Percentiles rank a stretch among this genome's conserved stretches.
These are phyloP conservation scores for Cryphonectria parasitica DNA, from an alignment of 2,329 filamentous ascomycete genomes.

Conservation along the genomic window DNA sequence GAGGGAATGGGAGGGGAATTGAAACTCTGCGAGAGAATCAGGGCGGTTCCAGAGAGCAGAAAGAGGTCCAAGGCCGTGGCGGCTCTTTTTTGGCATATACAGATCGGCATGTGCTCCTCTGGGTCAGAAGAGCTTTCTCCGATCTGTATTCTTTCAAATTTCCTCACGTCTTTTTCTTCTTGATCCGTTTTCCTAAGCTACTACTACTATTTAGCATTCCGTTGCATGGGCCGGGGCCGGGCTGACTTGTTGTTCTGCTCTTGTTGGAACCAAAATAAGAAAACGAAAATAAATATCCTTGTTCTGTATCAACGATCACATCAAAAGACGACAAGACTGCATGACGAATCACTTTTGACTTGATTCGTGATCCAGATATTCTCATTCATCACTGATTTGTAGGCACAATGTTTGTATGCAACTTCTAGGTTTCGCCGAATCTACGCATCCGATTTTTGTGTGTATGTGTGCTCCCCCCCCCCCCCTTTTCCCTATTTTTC, in stretches of 20 bases:
- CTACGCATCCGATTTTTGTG: neutral
- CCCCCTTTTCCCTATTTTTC: neutral
- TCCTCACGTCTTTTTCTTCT: neutral
- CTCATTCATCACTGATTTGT: conserved; percentile 5
- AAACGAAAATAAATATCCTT: neutral
- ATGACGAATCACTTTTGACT: neutral
- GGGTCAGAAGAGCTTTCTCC: neutral
- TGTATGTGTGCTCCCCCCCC: neutral
- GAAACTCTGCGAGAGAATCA: neutral
- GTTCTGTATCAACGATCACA: neutral
- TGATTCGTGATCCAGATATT: neutral
- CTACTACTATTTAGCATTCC: neutral
- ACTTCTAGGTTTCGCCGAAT: neutral
- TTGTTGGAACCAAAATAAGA: neutral
- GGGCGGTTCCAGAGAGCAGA: neutral
- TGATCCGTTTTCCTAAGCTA: neutral
- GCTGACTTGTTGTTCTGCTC: neutral
- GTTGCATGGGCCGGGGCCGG: neutral
- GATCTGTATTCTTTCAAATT: neutral
- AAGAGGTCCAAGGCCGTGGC: neutral
- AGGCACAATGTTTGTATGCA: neutral
- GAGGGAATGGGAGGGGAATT: neutral
- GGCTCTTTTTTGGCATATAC: neutral
- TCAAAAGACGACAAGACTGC: neutral
- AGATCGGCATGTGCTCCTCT: neutral